Base-by-base conservation (phyloP, 768 basidiomycete species). In the Lentinula lateritia region DNA sequence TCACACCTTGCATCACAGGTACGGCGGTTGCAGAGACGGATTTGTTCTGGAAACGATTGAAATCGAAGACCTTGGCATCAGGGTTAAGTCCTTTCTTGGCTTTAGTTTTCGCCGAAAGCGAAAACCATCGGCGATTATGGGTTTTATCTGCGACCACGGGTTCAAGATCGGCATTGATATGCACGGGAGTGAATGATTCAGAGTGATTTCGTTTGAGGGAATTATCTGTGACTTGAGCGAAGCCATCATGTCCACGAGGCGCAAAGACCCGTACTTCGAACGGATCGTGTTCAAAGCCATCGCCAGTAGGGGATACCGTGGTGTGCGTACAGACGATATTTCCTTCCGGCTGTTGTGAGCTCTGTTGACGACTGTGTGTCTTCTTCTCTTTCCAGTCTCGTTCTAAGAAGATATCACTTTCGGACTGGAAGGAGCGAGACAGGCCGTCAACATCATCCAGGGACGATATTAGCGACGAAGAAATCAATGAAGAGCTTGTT, bases 51-150 rank as follows among this genome's bases (percentile, higher is more conserved):
- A 72, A 74, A 58, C 66, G 74, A 39, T 76, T 73, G 54, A 89
- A 76, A 68, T 79, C 86, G 76, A 94, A 94, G 60, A 85, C 91
- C 69, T 93, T 92, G 58, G 92, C 92, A 71, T 89, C 89, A 1
- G 92, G 92, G 72, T 94, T 94, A 62, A 94, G 80, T 6, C 87
- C 84, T 69, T 83, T 89, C 76, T 78, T 84, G 61, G 80, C 74
- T 68, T 79, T 84, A 60, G 78, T 79, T 55, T 76, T 78, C 55
- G 70, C 71, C 52, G 75, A 70, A 28, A 74, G 65, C 52, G 77
- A 77, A 68, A 80, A 80, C 82, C 81, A 83, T 43, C 81, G 76
- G 39, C 78, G 74, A 41, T 76, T 73, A 52, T 76, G 71, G 16
- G 70, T 70, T 65, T 73, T 65, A 65, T 71, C 74, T 67, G 73